Evolutionary conservation across 2,329 filamentous ascomycete species (phyloP), one percentile per base, ranked within the genome.

Genomic region (Pezicula neosporulosa): DNA sequence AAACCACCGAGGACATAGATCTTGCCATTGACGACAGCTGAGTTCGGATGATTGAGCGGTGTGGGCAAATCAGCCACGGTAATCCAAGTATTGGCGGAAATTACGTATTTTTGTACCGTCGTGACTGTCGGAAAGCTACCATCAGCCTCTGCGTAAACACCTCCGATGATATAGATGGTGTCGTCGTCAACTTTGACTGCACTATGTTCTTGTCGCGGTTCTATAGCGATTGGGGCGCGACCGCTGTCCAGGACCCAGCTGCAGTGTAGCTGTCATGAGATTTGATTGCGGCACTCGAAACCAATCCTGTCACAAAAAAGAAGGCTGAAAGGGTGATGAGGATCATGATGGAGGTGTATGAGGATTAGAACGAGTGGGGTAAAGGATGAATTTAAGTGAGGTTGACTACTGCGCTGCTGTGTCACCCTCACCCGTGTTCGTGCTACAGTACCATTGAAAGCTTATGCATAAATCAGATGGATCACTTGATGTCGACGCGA

Each of bases 1-100:
- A 74, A 60, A 0, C 68, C 71, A 6, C 72, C 71, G 2, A 75
- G 59, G 0, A 74, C 45, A 49, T 72, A 73, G 12, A 73, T 60
- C 48, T 68, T 69, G 42, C 64, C 65, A 41, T 67, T 52, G 2
- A 70, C 59, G 0, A 57, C 65, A 6, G 66, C 71, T 18, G 63
- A 65, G 47, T 74, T 75, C 43, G 65, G 59, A 48, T 74, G 70
- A 44, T 71, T 72, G 3, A 69, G 53, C 5, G 58, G 42, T 0
- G 62, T 41, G 0, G 71, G 71, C 0, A 66, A 49, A 4, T 64
- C 57, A 0, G 68, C 56, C 1, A 55, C 62, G 2, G 46, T 44
- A 9, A 44, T 48, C 68, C 69, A 72, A 15, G 57, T 59, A 43
- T 68, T 57, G 13, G 51, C 53, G 1, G 57, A 47, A n/a, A 64